Evolutionary conservation across 2,329 filamentous ascomycete genomes (phyloP).

Genomic region (Curvularia hawaiiensis): DNA sequence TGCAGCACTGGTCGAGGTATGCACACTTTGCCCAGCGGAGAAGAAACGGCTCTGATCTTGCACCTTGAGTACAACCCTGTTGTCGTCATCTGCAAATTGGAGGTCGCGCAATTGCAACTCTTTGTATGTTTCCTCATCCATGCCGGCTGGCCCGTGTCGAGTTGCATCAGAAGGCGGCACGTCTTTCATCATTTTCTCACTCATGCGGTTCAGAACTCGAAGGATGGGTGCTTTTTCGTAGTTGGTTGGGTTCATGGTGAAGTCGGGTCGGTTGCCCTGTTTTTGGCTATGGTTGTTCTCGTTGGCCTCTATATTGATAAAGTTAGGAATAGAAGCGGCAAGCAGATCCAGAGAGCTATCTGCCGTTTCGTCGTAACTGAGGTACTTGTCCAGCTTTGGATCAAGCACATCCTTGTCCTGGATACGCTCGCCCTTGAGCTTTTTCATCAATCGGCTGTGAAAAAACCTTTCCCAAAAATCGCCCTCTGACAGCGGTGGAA

Average conservation of each 20-base stretch:
- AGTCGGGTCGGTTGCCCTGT: slow-evolving; percentile 84
- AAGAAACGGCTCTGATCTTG: slow-evolving; percentile 88
- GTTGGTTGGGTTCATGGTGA: slow-evolving; percentile 82
- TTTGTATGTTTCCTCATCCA: slow-evolving; percentile 75
- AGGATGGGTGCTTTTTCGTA: slow-evolving; percentile 85
- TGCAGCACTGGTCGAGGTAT: slow-evolving; percentile 55
- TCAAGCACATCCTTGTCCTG: slow-evolving; percentile 78
- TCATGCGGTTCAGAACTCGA: slow-evolving; percentile 84
- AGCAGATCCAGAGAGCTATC: slow-evolving; percentile 52
- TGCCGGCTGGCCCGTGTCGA: slow-evolving; percentile 66
- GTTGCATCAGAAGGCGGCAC: slow-evolving; percentile 80
- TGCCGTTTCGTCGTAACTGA: slow-evolving; percentile 70
- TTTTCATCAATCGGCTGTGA: slow-evolving; percentile 86
- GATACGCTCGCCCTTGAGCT: slow-evolving; percentile 86
- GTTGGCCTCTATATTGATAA: slow-evolving; percentile 91
- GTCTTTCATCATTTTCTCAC: slow-evolving; percentile 90
- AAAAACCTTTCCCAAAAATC: slow-evolving; percentile 97
- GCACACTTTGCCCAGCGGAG: slow-evolving; percentile 55
- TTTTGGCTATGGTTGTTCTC: slow-evolving; percentile 91
- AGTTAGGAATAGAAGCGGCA: slow-evolving; percentile 76
- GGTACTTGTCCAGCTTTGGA: slow-evolving; percentile 82
- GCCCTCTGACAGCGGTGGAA: slow-evolving; percentile 73
- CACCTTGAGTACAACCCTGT: slow-evolving; percentile 82
- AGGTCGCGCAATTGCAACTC: slow-evolving; percentile 81
- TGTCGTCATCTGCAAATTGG: slow-evolving; percentile 72